These are phyloP conservation scores for Teratosphaeria nubilosa DNA, from an alignment of 2,329 filamentous ascomycete species.

Conservation along the genomic window DNA sequence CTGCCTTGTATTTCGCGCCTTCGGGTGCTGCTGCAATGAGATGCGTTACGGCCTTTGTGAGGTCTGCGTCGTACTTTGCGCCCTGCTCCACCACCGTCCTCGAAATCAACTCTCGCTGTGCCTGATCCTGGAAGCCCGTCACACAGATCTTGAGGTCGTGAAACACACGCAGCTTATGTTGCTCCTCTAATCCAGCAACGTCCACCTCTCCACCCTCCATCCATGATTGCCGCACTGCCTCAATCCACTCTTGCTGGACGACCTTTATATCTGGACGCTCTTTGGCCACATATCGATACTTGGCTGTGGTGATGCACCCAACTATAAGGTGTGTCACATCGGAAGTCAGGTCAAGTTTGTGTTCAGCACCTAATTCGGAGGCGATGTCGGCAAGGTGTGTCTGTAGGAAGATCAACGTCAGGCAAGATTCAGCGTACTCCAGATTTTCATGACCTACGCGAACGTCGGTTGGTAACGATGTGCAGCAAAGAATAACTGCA, in stretches of 20 bases:
- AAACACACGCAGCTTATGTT: constrained; percentile 56
- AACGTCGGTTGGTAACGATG: constrained; percentile 23
- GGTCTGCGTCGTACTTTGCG: constrained; percentile 75
- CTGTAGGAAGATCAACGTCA: constrained; percentile 7
- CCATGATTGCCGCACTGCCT: constrained; percentile 71
- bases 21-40: constrained; percentile 69
- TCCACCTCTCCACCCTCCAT: constrained; percentile 68
- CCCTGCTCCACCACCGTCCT: constrained; percentile 59
- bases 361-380: constrained; percentile 70
- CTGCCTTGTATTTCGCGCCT: constrained; percentile 84
- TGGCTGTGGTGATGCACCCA: constrained; percentile 77
- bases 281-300: constrained; percentile 90
- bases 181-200: constrained; percentile 55
- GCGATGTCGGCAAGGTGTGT: constrained; percentile 46
- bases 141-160: constrained; percentile 54
- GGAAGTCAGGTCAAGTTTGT: constrained; percentile 87
- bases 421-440: background rate
- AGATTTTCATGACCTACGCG: constrained; percentile 12
- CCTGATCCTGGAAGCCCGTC: constrained; percentile 58
- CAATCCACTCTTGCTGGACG: constrained; percentile 74
- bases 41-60: constrained; percentile 79
- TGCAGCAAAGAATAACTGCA: constrained; percentile 24
- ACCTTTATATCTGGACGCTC: constrained; percentile 78
- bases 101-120: constrained; percentile 60
- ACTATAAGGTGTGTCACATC: constrained; percentile 93